Conservation (phyloP, 2,329 filamentous ascomycete species). For the Mariannaea sp. region DNA sequence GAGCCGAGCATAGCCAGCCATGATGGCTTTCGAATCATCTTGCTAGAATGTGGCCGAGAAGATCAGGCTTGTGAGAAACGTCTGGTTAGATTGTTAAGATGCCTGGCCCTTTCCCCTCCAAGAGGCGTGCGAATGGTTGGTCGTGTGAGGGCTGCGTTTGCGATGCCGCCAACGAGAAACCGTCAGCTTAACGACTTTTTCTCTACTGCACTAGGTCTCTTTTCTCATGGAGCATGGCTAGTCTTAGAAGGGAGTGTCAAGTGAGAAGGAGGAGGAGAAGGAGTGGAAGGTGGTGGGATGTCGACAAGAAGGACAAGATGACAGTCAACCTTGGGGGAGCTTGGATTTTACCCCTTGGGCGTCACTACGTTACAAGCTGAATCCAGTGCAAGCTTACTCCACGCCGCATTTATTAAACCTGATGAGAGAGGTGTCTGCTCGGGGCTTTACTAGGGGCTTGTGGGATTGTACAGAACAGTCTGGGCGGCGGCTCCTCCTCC, state of each 20-base stretch:
- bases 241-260: too few relatives aligned
- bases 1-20: constrained; percentile 24
- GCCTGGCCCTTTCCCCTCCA: not conserved
- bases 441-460: too few relatives aligned
- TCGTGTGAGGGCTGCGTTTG: constrained; percentile 17
- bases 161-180: not conserved
- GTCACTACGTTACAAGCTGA: too few relatives aligned
- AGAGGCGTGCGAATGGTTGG: too few relatives aligned
- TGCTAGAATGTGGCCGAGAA: constrained; percentile 11
- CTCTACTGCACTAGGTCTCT: constrained; percentile 18
- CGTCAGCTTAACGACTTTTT: constrained; percentile 1
- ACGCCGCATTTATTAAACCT: not conserved
- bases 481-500: too few relatives aligned
- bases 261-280: too few relatives aligned
- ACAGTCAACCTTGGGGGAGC: constrained; percentile 12
- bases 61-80: not conserved
- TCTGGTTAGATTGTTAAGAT: not conserved
- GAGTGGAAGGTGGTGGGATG: too few relatives aligned
- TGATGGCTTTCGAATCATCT: constrained; percentile 14
- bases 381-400: not conserved
- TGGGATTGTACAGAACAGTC: too few relatives aligned
- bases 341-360: not conserved
- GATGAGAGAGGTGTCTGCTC: not conserved
- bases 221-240: constrained; percentile 3
- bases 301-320: constrained; percentile 15